phyloP scores from a whole-genome alignment of 805 yeast species.

The Starmera dryadoides region DNA sequence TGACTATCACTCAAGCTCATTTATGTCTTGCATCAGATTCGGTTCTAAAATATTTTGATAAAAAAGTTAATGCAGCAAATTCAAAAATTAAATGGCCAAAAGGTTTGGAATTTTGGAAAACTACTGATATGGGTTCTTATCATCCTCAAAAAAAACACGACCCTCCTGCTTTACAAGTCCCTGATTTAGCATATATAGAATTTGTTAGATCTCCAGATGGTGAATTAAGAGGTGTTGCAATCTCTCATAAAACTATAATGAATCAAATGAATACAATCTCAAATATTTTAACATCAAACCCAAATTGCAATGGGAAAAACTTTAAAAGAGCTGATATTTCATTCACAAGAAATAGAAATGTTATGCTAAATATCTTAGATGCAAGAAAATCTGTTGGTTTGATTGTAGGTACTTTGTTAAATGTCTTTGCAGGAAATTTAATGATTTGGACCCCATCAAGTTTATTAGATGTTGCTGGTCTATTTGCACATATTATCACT shows the following conservation, averaged over 20 bases:
- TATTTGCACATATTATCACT: constrained; percentile 76
- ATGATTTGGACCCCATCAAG: constrained; percentile 73
- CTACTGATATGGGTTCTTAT: constrained; percentile 78
- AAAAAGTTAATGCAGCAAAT: constrained; percentile 34
- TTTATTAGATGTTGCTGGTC: constrained; percentile 73
- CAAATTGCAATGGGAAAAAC: constrained; percentile 35
- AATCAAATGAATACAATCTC: constrained; percentile 81
- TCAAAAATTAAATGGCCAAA: constrained; percentile 61
- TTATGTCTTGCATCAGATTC: constrained; percentile 76
- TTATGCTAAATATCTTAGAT: constrained; percentile 58
- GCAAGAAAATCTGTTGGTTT: constrained; percentile 80
- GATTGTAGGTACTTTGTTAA: constrained; percentile 70
- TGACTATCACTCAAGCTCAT: constrained; percentile 68
- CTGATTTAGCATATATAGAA: constrained; percentile 90
- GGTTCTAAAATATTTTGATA: constrained; percentile 69
- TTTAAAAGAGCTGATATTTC: constrained; percentile 49
- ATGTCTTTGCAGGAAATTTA: constrained; percentile 79
- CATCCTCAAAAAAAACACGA: constrained; percentile 51
- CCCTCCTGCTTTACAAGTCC: constrained; percentile 61
- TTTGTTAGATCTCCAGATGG: constrained; percentile 87
- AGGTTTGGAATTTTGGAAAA: constrained; percentile 70
- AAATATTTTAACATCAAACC: constrained; percentile 58
- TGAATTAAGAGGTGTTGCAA: constrained; percentile 85
- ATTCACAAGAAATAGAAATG: constrained; percentile 39
- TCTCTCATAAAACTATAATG: constrained; percentile 80